A percentile compares a stretch with the other conserved stretches of the same genome.
Evolutionary conservation across 2,329 filamentous ascomycete species (phyloP).

Genomic region (Hymenoscyphus occultus): DNA sequence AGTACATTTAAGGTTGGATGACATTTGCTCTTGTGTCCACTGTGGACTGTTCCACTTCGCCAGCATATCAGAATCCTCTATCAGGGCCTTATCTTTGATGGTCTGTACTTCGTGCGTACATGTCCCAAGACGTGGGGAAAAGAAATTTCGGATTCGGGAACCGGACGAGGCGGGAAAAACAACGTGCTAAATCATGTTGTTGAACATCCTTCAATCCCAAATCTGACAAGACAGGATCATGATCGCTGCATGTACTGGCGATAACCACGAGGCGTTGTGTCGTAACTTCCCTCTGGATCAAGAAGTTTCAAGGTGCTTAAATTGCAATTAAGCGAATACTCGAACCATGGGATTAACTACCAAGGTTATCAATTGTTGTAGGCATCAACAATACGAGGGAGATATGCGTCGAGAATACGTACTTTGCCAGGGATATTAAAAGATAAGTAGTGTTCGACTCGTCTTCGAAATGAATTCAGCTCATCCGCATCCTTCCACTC

Average conservation of each 20-base stretch:
- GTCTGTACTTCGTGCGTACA: neutral
- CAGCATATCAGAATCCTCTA: constrained; percentile 5
- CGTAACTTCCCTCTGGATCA: neutral
- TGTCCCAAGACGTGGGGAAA: neutral
- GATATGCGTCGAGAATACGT: neutral
- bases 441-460: neutral
- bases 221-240: neutral
- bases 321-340: neutral
- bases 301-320: constrained; percentile 3
- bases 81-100: constrained; percentile 1
- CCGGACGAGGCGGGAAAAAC: neutral
- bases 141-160: neutral
- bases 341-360: neutral
- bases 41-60: constrained; percentile 4
- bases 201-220: constrained; percentile 1
- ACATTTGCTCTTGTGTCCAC: neutral
- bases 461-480: neutral
- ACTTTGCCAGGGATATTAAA: neutral
- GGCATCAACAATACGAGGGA: neutral
- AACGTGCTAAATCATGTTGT: neutral
- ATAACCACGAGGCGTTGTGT: neutral
- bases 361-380: neutral
- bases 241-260: neutral
- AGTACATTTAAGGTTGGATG: constrained; percentile 2
- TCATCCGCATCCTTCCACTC: constrained; percentile 6